Percentiles rank a stretch among this genome's conserved stretches.
Conservation (phyloP, 129 eudicot genomes). For the Pseudognaphalium luteoalbum region DNA sequence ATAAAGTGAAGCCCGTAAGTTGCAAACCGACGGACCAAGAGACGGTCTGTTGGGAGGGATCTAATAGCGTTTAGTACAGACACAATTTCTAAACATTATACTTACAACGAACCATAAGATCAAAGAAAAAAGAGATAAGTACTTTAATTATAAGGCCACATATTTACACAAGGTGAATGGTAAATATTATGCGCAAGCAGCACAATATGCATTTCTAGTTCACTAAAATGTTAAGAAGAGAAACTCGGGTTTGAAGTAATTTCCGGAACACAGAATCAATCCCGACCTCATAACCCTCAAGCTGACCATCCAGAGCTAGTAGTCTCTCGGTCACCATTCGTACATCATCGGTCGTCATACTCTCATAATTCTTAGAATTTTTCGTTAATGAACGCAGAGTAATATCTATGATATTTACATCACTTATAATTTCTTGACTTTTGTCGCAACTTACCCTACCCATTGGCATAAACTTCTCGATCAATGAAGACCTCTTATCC, state of each 20-base stretch:
- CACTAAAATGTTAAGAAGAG: constrained; percentile 37
- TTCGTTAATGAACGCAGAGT: constrained; percentile 24
- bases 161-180: not conserved
- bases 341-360: not conserved
- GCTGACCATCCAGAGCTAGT: constrained; percentile 21
- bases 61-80: not conserved
- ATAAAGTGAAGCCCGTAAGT: too few relatives aligned
- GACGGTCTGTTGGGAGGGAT: too few relatives aligned
- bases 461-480: constrained; percentile 16
- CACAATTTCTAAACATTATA: not conserved
- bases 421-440: constrained; percentile 18
- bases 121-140: not conserved
- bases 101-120: not conserved
- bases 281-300: constrained; percentile 33
- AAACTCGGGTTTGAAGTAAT: constrained; percentile 36
- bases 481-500: constrained; percentile 23
- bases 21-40: too few relatives aligned
- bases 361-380: constrained; percentile 12
- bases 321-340: constrained; percentile 16
- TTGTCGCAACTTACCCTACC: constrained; percentile 6
- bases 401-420: constrained; percentile 23
- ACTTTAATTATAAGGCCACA: not conserved
- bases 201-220: constrained; percentile 23
- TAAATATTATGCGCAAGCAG: not conserved
- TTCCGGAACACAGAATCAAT: constrained; percentile 29